phyloP scores from a whole-genome alignment of 2,329 filamentous ascomycete species.

The Colletotrichum cereale region DNA sequence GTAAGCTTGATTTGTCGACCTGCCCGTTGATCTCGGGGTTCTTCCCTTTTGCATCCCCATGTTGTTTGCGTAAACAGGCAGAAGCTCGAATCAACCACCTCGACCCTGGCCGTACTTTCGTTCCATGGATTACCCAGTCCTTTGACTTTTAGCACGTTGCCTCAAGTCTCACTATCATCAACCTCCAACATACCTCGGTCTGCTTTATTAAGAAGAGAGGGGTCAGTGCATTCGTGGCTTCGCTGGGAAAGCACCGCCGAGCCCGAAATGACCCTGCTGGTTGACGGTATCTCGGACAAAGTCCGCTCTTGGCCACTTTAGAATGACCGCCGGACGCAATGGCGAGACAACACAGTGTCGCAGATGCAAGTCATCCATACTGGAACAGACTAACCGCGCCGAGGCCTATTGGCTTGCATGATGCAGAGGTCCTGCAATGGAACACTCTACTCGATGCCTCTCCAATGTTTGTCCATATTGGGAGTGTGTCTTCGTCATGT shows the following conservation, averaged over 20 bases:
- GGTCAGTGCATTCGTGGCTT: neutral
- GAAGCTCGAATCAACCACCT: neutral
- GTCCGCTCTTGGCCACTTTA: neutral
- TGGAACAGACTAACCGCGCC: neutral
- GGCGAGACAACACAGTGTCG: neutral
- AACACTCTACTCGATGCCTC: neutral
- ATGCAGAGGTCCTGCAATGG: neutral
- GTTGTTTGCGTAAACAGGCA: neutral
- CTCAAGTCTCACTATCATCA: neutral
- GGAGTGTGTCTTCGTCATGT: slow-evolving; percentile 14
- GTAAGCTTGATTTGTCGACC: neutral
- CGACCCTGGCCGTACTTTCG: neutral
- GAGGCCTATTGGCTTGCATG: neutral
- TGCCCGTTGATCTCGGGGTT: neutral
- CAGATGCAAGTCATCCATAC: slow-evolving; percentile 10
- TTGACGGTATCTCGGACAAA: neutral
- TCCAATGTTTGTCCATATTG: neutral
- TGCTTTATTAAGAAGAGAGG: slow-evolving; percentile 10
- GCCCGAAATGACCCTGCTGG: neutral
- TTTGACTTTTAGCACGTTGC: neutral
- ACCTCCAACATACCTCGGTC: neutral
- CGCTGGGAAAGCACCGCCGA: neutral
- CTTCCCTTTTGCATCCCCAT: neutral
- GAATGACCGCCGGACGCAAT: neutral
- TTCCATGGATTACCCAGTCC: neutral